These are phyloP conservation scores for Suillus subluteus DNA, from an alignment of 768 basidiomycete genomes.

Conservation along the genomic window DNA sequence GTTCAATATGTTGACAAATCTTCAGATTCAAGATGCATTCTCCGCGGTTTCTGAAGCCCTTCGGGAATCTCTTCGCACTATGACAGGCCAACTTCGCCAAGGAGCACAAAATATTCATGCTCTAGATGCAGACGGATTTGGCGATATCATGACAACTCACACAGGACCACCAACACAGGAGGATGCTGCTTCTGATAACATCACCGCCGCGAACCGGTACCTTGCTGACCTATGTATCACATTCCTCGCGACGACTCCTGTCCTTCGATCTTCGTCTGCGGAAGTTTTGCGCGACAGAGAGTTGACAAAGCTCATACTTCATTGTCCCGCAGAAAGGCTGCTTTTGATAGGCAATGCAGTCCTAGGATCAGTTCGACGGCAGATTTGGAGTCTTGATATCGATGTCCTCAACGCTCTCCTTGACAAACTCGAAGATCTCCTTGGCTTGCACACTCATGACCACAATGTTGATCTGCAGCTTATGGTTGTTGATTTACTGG, in stretches of 20 bases:
- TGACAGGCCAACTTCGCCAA: constrained; percentile 27
- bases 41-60: constrained; percentile 35
- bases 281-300: constrained; percentile 67
- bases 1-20: constrained; percentile 1
- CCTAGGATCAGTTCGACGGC: constrained; percentile 55
- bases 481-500: constrained; percentile 62
- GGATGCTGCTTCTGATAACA: constrained; percentile 29
- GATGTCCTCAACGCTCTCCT: constrained; percentile 58
- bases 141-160: constrained; percentile 47
- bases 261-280: constrained; percentile 59
- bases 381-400: constrained; percentile 54
- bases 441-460: constrained; percentile 56
- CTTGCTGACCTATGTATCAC: constrained; percentile 57
- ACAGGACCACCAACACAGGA: constrained; percentile 36
- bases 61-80: constrained; percentile 44
- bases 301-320: constrained; percentile 54
- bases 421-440: constrained; percentile 53
- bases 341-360: constrained; percentile 59
- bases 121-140: constrained; percentile 62
- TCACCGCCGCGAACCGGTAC: constrained; percentile 33
- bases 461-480: constrained; percentile 56
- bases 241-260: constrained; percentile 65
- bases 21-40: constrained; percentile 59
- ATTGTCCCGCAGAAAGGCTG: constrained; percentile 57
- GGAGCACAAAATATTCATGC: constrained; percentile 32